These are phyloP conservation scores for Candida taoyuanica DNA, from an alignment of 805 yeast genomes.

Conservation along the genomic window DNA sequence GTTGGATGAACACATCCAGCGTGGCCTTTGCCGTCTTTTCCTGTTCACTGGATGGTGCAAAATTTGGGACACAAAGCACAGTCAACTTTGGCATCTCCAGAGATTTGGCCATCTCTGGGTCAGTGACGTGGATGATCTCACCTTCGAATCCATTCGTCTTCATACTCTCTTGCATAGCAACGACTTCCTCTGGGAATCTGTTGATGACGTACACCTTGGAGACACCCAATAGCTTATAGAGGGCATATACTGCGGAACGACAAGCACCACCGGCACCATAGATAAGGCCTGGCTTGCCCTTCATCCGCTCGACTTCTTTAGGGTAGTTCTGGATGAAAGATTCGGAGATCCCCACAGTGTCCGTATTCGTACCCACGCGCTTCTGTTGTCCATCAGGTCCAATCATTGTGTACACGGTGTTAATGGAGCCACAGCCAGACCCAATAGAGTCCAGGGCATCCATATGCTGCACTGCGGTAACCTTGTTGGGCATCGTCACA, in stretches of 20 bases:
- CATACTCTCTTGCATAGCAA: constrained; percentile 17
- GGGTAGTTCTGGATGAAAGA: constrained; percentile 22
- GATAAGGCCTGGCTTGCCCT: constrained; percentile 21
- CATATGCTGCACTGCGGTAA: constrained; percentile 18
- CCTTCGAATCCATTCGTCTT: constrained; percentile 22
- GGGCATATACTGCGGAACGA: constrained; percentile 25
- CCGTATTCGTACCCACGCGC: constrained; percentile 25
- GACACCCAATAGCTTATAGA: constrained; percentile 21
- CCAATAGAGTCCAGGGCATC: constrained; percentile 23
- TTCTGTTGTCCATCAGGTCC: constrained; percentile 5
- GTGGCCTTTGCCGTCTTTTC: constrained; percentile 22
- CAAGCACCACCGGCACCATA: constrained; percentile 29
- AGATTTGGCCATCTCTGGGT: constrained; percentile 19
- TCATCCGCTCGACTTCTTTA: constrained; percentile 9
- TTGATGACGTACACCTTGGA: constrained; percentile 25
- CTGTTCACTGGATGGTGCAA: constrained; percentile 16
- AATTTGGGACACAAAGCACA: constrained; percentile 25
- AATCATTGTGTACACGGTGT: constrained; percentile 22
- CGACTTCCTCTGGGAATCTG: constrained; percentile 22
- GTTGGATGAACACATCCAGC: constrained; percentile 19
- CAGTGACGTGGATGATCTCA: constrained; percentile 22
- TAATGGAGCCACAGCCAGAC: constrained; percentile 25
- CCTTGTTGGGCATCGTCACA: constrained; percentile 26
- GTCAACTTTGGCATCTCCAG: constrained; percentile 18
- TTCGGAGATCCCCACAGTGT: constrained; percentile 24